Evolutionary conservation across 805 yeast genomes (phyloP), one percentile per base, ranked within the genome.

Genomic region (Alloascoidea africana): DNA sequence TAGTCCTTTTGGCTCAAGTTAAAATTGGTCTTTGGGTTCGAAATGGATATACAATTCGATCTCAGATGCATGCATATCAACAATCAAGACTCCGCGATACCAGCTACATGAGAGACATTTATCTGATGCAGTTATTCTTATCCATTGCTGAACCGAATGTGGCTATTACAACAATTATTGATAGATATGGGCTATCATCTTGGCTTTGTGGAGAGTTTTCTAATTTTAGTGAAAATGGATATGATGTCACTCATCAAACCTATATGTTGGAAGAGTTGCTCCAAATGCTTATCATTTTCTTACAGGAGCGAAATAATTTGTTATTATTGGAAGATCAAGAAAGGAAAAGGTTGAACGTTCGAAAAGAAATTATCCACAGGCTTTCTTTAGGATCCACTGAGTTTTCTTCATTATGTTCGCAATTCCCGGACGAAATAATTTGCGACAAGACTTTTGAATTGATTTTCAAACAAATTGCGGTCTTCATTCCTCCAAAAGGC

Each of bases 1-100:
- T 85, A 18, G 95, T 83, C 0, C 55, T 83, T 5, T 56, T 84
- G 44, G 73, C 95, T 0, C 96, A 91, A 49, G 81, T 89, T 5
- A 78, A 83, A 42, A 75, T 81, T 0, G 96, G 96, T 0, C 69
- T 80, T 40, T 89, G 97, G 97, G 96, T 89, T 0, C 69, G 97
- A 49, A 89, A 89, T 55, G 98, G 98, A 0, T 68, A 73, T 41
- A 78, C 87, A 32, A 75, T 85, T 3, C 66, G 80, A 32, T 74
- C 76, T 17, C 97, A 89, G 51, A 65, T 81, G 44, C 79, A 76
- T 46, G 74, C 86, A 40, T 89, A 89, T 53, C 69, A 80, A 32
- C 77, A 73, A 41, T 69, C 86, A 8, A 81, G 85, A 3, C 65
- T 87, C 36, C 63, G 96, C 39, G 96, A 87, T 44, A 72, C 73